Evolutionary conservation across 768 basidiomycete species (phyloP).

Genomic region (Phaffia australis): DNA sequence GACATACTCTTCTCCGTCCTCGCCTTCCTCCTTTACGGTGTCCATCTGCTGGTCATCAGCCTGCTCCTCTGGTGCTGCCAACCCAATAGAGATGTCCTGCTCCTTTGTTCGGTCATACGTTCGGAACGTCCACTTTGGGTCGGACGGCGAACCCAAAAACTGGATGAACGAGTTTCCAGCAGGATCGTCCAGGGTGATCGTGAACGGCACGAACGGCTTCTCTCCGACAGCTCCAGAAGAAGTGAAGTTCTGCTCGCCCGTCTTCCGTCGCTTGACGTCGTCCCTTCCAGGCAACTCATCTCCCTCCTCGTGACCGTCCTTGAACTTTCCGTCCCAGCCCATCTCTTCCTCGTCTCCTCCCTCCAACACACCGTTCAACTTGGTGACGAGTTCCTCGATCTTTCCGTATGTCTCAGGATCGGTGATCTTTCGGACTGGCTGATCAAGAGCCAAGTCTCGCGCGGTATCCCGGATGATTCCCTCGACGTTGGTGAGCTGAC

Average conservation of each 20-base stretch:
- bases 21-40: conserved; percentile 24
- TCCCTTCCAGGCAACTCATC: conserved; percentile 40
- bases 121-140: conserved; percentile 84
- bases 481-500: conserved; percentile 93
- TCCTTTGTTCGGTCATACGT: conserved; percentile 66
- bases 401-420: conserved; percentile 59
- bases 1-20: conserved; percentile 27
- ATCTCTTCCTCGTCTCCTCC: conserved; percentile 32
- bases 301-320: conserved; percentile 35
- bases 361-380: conserved; percentile 34
- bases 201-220: conserved; percentile 59
- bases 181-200: conserved; percentile 79
- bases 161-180: conserved; percentile 95
- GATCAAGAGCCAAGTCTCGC: conserved; percentile 65
- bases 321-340: conserved; percentile 34
- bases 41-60: conserved; percentile 31
- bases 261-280: conserved; percentile 21
- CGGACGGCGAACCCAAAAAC: conserved; percentile 70
- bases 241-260: conserved; percentile 7
- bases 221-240: neutral
- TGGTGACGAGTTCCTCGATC: conserved; percentile 64
- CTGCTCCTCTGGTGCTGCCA: conserved; percentile 42
- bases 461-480: conserved; percentile 76
- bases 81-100: conserved; percentile 70
- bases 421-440: conserved; percentile 61